phyloP scores from a whole-genome alignment of 1,139 yeast genomes.

The Ogataea hybrid region DNA sequence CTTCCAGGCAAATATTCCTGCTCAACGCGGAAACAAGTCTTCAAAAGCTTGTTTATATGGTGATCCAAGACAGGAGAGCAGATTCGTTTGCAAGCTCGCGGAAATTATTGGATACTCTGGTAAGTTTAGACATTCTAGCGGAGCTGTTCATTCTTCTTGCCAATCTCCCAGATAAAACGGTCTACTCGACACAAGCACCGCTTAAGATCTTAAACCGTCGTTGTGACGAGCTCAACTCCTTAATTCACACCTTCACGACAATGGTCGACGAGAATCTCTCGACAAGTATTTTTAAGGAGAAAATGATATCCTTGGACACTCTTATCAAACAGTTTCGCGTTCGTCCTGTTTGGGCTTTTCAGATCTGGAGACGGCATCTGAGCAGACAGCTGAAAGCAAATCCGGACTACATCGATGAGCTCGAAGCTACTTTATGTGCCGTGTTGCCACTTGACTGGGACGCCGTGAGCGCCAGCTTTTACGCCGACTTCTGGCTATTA shows the following conservation, averaged over 20 bases:
- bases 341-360: conserved; percentile 69
- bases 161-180: conserved; percentile 46
- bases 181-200: conserved; percentile 46
- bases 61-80: conserved; percentile 62
- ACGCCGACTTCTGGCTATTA: conserved; percentile 69
- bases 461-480: conserved; percentile 44
- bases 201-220: conserved; percentile 71
- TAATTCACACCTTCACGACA: conserved; percentile 64
- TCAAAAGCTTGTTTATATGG: conserved; percentile 52
- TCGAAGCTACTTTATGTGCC: conserved; percentile 27
- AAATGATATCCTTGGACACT: conserved; percentile 45
- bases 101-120: conserved; percentile 49
- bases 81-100: conserved; percentile 48
- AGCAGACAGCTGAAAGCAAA: conserved; percentile 23
- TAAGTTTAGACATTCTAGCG: conserved; percentile 45
- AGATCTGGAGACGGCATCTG: conserved; percentile 65
- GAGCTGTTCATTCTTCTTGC: conserved; percentile 68
- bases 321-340: conserved; percentile 51
- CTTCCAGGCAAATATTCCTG: conserved; percentile 62
- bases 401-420: conserved; percentile 12
- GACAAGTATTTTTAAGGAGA: conserved; percentile 35
- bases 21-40: conserved; percentile 65
- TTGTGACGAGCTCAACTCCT: conserved; percentile 67
- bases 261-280: conserved; percentile 53
- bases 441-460: conserved; percentile 36